Evolutionary conservation across 306 rosid species (phyloP), one percentile per base, ranked within the genome.

Genomic region (Cicer pinnatifidum): DNA sequence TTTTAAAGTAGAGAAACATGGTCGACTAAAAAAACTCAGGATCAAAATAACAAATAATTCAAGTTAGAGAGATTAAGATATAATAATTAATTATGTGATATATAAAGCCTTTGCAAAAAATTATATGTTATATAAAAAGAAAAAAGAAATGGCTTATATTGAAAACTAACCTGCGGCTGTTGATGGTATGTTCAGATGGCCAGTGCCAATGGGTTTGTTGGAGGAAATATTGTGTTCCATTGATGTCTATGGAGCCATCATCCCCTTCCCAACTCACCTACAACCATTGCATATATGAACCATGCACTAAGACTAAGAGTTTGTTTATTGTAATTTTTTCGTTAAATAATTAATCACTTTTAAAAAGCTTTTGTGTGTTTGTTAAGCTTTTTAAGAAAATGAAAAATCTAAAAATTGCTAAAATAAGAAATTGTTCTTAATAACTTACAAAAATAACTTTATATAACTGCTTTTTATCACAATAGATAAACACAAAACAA

Each of bases 151-250:
- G 28, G 33, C 5, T 52, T 1, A 2, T 23, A 19, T 23, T 23
- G 33, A 11, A 12, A 67, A 64, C 9, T 39, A 46, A 84, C 96
- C 86, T 88, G 15, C 71, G 71, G 69, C 91, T 90, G 8, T 91
- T 77, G 72, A 91, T 72, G 80, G 91, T 13, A 20, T 91, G 97
- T 79, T 91, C 96, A 1, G 97, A 77, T 56, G 96, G 96, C 64
- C 85, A 75, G 81, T 91, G 97, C 96, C 97, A 88, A 28, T 91
- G 97, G 46, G 68, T 45, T 81, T 81, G 85, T 70, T 75, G 75
- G 51, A 91, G 96, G 38, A 50, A 57, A 73, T 83, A 89, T 3
- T 75, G 50, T 4, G 80, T 84, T 65, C 87, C 93, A 52, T 88
- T 79, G 58, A 89, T 76, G 17, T n/a, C 12, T 48, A 84, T 69